Base-by-base conservation (phyloP, 208 protist genomes). In the Trypanosoma platydactyli region DNA sequence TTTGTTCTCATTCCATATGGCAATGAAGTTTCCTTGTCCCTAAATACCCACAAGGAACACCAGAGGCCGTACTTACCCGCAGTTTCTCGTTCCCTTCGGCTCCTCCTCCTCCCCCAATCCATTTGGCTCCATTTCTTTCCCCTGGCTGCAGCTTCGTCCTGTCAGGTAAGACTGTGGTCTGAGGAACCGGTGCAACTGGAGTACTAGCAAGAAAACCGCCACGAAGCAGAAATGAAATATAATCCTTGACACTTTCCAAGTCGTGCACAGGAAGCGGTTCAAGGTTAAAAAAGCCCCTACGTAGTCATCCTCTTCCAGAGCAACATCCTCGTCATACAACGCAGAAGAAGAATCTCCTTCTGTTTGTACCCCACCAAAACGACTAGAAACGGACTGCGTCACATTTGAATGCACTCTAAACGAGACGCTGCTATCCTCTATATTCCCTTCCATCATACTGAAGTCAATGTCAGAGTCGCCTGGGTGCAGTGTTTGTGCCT, bases 41-140 rank as follows among this genome's bases (percentile, higher is more conserved):
- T 44, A 16, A 94, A 65, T 12, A 71, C 57, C 55, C 87, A 76
- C 15, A 82, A 73, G 5, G 77, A 89, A 66, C 88, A 94, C 84
- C 84, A 91, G 9, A 94, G 73, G 0, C 84, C 88, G 49, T 83
- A 67, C 25, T 33, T 27, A 5, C 61, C 61, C 15, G 61, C 61
- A 33, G 61, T 38, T 40, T 57, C 61, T 18, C 61, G 50, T n/a
- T 35, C 48, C 16, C 44, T 25, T 44, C 52, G 59, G 11, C 48
- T 52, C 33, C 3, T 9, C 40, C 27, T n/a, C n/a, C n/a, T n/a
- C n/a, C 24, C 27, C 18, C 25, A 42, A 13, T 24, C 5, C 4
- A 41, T 13, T 22, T 24, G 0, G 18, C 18, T 30, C 18, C 11
- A 63, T 38, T 38, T 38, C 25, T 41, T 7, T 16, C 27, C 27